phyloP scores from a whole-genome alignment of 768 basidiomycete genomes.

The Psilocybe sp. region DNA sequence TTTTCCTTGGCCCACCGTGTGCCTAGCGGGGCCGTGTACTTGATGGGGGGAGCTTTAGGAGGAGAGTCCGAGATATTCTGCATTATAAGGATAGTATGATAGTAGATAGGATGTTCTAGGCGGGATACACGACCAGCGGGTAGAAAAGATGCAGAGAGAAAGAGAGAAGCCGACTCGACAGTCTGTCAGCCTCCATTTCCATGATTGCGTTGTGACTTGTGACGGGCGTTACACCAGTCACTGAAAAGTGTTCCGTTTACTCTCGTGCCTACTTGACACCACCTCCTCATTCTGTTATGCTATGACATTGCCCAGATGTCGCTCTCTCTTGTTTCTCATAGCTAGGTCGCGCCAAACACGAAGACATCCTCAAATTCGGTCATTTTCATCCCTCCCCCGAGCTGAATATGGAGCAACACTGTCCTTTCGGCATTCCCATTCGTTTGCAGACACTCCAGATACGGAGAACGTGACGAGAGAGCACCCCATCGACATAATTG shows the following conservation, averaged over 20 bases:
- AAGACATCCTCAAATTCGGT: neutral
- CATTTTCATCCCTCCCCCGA: neutral
- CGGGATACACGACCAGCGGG: conserved; percentile 44
- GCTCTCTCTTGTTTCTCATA: neutral
- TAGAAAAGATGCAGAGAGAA: conserved; percentile 17
- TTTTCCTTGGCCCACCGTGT: conserved; percentile 90
- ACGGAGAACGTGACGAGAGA: neutral
- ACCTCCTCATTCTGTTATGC: conserved; percentile 1
- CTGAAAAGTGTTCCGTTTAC: too few species aligned
- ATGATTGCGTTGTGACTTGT: conserved; percentile 20
- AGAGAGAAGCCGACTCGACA: conserved; percentile 4
- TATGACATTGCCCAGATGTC: neutral
- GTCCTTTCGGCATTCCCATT: conserved; percentile 9
- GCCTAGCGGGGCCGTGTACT: conserved; percentile 66
- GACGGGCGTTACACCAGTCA: conserved; percentile 2
- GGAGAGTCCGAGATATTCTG: conserved; percentile 47
- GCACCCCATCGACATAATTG: conserved; percentile 21
- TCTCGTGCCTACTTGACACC: conserved; percentile 10
- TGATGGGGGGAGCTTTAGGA: conserved; percentile 69
- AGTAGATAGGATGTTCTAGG: conserved; percentile 31
- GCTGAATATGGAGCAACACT: neutral
- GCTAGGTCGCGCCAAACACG: neutral
- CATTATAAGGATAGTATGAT: conserved; percentile 30
- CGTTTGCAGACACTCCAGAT: neutral
- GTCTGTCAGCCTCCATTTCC: conserved; percentile 9